Base-by-base conservation (phyloP, 768 basidiomycete species). In the Phaffia tasmanica region DNA sequence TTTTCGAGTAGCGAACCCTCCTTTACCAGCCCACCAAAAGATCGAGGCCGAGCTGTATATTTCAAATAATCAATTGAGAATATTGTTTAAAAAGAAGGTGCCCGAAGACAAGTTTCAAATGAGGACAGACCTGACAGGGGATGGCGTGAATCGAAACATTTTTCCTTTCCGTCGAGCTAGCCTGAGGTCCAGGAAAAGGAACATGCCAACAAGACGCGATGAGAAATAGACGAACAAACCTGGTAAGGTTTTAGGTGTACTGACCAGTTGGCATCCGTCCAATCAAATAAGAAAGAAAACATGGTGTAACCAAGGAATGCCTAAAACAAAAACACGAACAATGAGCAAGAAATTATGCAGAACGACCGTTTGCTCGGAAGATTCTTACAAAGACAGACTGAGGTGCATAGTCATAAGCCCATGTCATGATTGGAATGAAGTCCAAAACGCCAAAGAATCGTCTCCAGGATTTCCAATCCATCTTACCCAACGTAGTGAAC, bases 61-160 rank as follows among this genome's bases (percentile, higher is more conserved):
- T 4, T n/a, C 14, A 53, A 53, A 16, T 18, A 21, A 53, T 8
- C 4, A 6, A 53, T 27, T 21, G 51, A 18, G 16, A 4, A n/a
- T 7, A 18, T 53, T 5, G 7, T 5, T 53, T 5, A 7, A 18
- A 25, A 58, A 51, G 25, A 30, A 23, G n/a, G 2, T 9, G 8
- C 60, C 11, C n/a, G 51, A 32, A 23, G 35, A 57, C 77, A 11
- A 42, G 11, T 75, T 79, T 69, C 78, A 78, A 70, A 78, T 77
- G 30, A 69, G 70, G 9, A 77, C 79, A 16, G 72, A 78, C 57
- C 74, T 76, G 32, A 81, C 81, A 49, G 81, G 80, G 5, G 78
- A 77, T 0, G 81, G 81, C 3, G 80, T 81, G 75, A 81, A 81
- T 18, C 80, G 69, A 75, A 81, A 81, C 78, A 79, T 79, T 70